Evolutionary conservation across 2,329 filamentous ascomycete genomes (phyloP).

Genomic region (Xylariaceae sp.): DNA sequence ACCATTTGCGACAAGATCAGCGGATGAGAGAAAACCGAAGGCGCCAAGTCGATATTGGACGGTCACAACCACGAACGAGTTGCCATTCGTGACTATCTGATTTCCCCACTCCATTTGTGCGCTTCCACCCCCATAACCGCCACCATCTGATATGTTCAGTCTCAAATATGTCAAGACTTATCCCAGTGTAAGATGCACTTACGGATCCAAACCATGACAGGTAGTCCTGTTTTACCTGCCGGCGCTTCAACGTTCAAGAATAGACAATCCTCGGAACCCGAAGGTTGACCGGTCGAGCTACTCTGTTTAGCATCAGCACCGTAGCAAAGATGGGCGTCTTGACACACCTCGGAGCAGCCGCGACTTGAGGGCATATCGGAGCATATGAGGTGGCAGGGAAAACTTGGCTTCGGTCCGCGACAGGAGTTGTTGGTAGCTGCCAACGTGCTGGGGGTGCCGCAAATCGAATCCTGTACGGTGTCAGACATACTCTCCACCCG

Average conservation of each 20-base stretch:
- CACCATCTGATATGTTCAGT: constrained; percentile 35
- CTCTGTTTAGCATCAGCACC: constrained; percentile 4
- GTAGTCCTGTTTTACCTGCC: constrained; percentile 26
- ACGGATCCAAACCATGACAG: constrained; percentile 48
- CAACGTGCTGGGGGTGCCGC: constrained; percentile 43
- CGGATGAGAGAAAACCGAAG: constrained; percentile 48
- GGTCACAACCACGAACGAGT: constrained; percentile 38
- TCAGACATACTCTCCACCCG: constrained; percentile 4
- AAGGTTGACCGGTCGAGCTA: constrained; percentile 7
- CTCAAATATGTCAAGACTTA: too few species aligned
- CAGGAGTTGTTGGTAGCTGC: constrained; percentile 35
- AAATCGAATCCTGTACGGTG: constrained; percentile 38
- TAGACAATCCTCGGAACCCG: constrained; percentile 43
- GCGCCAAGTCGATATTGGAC: constrained; percentile 40
- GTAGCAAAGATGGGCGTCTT: background rate
- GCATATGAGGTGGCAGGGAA: constrained; percentile 30
- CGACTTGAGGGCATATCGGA: constrained; percentile 33
- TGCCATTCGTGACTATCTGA: constrained; percentile 36
- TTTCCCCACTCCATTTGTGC: constrained; percentile 19
- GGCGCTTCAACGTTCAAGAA: constrained; percentile 46
- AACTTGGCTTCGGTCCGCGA: constrained; percentile 27
- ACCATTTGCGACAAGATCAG: constrained; percentile 34
- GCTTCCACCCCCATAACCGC: constrained; percentile 37
- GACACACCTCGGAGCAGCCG: constrained; percentile 13
- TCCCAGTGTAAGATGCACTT: constrained; percentile 7